Percentiles rank a stretch among this genome's conserved stretches.
phyloP scores from a whole-genome alignment of 495 filamentous ascomycete species.

The Aspergillus coremiiformis region DNA sequence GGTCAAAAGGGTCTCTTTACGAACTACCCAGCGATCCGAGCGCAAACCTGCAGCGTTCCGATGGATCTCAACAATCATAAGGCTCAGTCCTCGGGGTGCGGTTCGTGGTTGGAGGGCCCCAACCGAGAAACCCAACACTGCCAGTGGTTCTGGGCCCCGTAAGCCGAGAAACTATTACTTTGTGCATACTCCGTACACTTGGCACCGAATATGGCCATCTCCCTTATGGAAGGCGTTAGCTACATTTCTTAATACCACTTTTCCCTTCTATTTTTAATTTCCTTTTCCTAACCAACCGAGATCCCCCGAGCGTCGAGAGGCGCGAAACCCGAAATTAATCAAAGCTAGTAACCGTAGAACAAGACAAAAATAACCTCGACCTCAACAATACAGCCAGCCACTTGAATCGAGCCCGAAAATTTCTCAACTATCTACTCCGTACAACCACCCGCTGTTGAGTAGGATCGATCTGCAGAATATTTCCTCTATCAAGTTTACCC shows the following conservation, averaged over 20 bases:
- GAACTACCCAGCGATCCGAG: neutral
- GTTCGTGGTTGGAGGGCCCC: neutral
- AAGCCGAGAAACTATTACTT: neutral
- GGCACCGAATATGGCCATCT: neutral
- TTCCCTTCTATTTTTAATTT: slow-evolving; percentile 5
- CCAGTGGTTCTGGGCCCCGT: neutral
- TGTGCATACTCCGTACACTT: neutral
- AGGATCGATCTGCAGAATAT: too few species aligned
- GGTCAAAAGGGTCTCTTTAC: neutral
- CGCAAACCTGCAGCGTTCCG: neutral
- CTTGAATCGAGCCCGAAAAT: too few species aligned
- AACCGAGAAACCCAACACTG: too few species aligned
- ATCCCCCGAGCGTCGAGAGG: slow-evolving; percentile 10
- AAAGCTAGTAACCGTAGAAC: too few species aligned
- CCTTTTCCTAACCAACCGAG: slow-evolving; percentile 49
- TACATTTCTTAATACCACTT: neutral
- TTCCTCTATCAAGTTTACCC: too few species aligned
- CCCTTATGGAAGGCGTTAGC: neutral
- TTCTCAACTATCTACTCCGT: too few species aligned
- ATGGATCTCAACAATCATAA: neutral
- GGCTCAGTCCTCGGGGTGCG: too few species aligned
- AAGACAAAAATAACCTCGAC: too few species aligned
- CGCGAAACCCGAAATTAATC: too few species aligned
- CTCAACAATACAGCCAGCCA: too few species aligned
- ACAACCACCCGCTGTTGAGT: too few species aligned